phyloP scores from a whole-genome alignment of 2,329 filamentous ascomycete genomes.

The Sphaerulina vaccinii region DNA sequence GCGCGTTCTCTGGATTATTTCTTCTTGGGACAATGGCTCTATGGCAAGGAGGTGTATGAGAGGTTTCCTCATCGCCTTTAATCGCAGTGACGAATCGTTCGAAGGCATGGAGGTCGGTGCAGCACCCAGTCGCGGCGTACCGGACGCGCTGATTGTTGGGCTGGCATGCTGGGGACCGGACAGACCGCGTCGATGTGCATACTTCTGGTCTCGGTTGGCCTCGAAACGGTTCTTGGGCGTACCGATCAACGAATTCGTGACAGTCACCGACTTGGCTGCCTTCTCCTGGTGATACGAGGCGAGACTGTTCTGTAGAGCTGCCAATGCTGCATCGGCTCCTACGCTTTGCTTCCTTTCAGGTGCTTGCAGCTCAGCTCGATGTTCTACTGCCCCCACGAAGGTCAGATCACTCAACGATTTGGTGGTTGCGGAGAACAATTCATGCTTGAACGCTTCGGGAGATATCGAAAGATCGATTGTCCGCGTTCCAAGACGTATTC shows the following conservation, averaged over 20 bases:
- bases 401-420: slow-evolving; percentile 49
- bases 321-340: slow-evolving; percentile 60
- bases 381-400: slow-evolving; percentile 58
- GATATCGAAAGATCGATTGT: slow-evolving; percentile 55
- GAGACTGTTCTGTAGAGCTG: slow-evolving; percentile 58
- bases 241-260: slow-evolving; percentile 35
- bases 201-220: slow-evolving; percentile 32
- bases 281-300: slow-evolving; percentile 60
- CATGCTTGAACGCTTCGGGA: slow-evolving; percentile 55
- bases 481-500: slow-evolving; percentile 58
- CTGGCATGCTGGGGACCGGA: slow-evolving; percentile 38
- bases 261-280: slow-evolving; percentile 52
- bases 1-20: slow-evolving; percentile 48
- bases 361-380: slow-evolving; percentile 46
- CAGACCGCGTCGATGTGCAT: slow-evolving; percentile 25
- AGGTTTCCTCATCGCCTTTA: slow-evolving; percentile 46
- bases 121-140: slow-evolving; percentile 31
- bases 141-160: slow-evolving; percentile 42
- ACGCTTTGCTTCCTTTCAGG: slow-evolving; percentile 54
- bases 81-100: slow-evolving; percentile 34
- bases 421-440: slow-evolving; percentile 54
- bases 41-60: slow-evolving; percentile 57
- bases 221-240: slow-evolving; percentile 39
- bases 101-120: slow-evolving; percentile 44
- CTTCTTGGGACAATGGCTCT: slow-evolving; percentile 48